Evolutionary conservation across 805 yeast species (phyloP), one percentile per base, ranked within the genome.

Genomic region (Wickerhamomyces tratensis): DNA sequence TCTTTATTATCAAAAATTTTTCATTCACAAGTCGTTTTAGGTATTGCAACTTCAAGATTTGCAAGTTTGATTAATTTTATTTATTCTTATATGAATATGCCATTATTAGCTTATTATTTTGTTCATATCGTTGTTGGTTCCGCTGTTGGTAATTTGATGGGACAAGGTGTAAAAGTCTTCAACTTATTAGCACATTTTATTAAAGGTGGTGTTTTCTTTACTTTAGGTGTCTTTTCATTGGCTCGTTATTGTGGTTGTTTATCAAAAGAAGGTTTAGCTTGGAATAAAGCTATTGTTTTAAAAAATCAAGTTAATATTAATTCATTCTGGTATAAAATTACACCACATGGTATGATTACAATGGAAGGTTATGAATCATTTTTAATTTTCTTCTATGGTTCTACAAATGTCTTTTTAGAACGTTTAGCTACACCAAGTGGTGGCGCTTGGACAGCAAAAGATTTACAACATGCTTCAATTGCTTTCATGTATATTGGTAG

Each of bases 151-250:
- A 75, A 73, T 42, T 57, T 81, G 36, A 61, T 88, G 53, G 98
- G 95, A 35, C 64, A 75, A 61, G 89, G 78, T 5, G 56, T 52
- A 11, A 67, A 68, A 20, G 81, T 89, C 12, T 91, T 86, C 66
- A 87, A 86, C 52, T 62, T 91, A 41, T 70, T 91, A 44, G 98
- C 98, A 2, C 98, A 91, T 63, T 86, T 87, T 72, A 91, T 91
- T 61, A 91, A 91, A 62, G 98, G 98, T 46, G 93, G 91, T 26
- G 93, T 91, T 3, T 91, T 91, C 57, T 71, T 87, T 45, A 48
- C 70, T 6, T 65, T 84, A 35, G 98, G 98, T 20, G 46, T 89
- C 7, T 58, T 88, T 6, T 74, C 95, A n/a, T 68, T 93, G 35
- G 84, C 88, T 1, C 77, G 98, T 52, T 89, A 85, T 61, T 78